Evolutionary conservation across 1,284 basidiomycete species (phyloP).

Genomic region (Irpex rosettiformis): DNA sequence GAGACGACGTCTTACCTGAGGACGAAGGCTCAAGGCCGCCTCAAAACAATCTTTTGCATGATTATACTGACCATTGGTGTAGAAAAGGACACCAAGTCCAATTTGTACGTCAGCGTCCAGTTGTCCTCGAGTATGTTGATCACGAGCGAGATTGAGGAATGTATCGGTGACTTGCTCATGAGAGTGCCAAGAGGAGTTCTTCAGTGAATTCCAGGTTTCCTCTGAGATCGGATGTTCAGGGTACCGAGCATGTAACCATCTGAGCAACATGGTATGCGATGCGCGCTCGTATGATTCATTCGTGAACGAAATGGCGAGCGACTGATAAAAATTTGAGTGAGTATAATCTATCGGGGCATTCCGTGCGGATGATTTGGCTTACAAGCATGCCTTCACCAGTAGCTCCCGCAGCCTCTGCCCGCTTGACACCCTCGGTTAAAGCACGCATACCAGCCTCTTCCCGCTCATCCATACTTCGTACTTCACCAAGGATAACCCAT

Average conservation of each 20-base stretch:
- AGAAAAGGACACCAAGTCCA: slow-evolving; percentile 91
- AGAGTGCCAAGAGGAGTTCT: slow-evolving; percentile 79
- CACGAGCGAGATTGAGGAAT: slow-evolving; percentile 83
- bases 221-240: slow-evolving; percentile 61
- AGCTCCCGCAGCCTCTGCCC: slow-evolving; percentile 59
- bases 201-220: slow-evolving; percentile 55
- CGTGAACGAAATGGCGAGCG: slow-evolving; percentile 94
- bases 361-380: slow-evolving; percentile 28
- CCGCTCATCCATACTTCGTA: slow-evolving; percentile 95
- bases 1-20: slow-evolving; percentile 44
- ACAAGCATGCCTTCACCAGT: slow-evolving; percentile 81
- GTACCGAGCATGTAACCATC: slow-evolving; percentile 81
- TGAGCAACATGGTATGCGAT: slow-evolving; percentile 84
- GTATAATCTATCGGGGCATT: slow-evolving; percentile 5
- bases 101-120: slow-evolving; percentile 95
- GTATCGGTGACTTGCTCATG: slow-evolving; percentile 81
- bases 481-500: slow-evolving; percentile 93
- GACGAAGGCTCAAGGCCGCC: slow-evolving; percentile 75
- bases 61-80: slow-evolving; percentile 78
- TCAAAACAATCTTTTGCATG: slow-evolving; percentile 90
- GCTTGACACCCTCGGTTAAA: slow-evolving; percentile 63
- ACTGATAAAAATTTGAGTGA: slow-evolving; percentile 42
- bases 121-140: slow-evolving; percentile 64
- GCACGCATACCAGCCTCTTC: slow-evolving; percentile 80
- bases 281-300: slow-evolving; percentile 93